A percentile compares a stretch with the other conserved stretches of the same genome.
phyloP scores from a whole-genome alignment of 2,329 filamentous ascomycete species.

The Xylariales sp. region DNA sequence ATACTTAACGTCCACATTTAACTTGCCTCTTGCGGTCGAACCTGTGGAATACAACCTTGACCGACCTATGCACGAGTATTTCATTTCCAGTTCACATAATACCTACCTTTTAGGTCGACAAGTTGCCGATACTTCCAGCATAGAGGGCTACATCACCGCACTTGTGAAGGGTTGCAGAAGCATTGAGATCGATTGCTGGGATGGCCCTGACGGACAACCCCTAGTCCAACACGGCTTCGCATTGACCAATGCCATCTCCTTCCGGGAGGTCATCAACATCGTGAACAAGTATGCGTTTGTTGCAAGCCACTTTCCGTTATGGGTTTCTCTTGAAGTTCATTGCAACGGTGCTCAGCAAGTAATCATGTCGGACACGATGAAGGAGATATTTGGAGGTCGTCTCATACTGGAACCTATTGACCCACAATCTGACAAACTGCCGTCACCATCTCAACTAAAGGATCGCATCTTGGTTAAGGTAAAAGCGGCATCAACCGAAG shows the following conservation, averaged over 20 bases:
- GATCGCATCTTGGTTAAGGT: slow-evolving; percentile 89
- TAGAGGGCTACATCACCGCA: slow-evolving; percentile 90
- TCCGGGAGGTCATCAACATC: slow-evolving; percentile 85
- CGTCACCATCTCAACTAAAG: slow-evolving; percentile 81
- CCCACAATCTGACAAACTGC: slow-evolving; percentile 63
- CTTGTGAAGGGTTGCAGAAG: slow-evolving; percentile 88
- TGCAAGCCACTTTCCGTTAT: slow-evolving; percentile 81
- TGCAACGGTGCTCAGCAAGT: slow-evolving; percentile 80
- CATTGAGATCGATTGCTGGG: slow-evolving; percentile 97
- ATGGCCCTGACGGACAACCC: slow-evolving; percentile 81
- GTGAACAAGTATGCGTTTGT: slow-evolving; percentile 94
- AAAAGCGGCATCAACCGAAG: slow-evolving; percentile 60
- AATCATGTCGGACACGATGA: slow-evolving; percentile 87
- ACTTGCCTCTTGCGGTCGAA: slow-evolving; percentile 60
- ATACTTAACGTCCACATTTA: slow-evolving; percentile 71
- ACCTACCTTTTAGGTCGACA: slow-evolving; percentile 93
- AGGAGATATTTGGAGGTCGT: slow-evolving; percentile 73
- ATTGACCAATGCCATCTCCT: slow-evolving; percentile 82
- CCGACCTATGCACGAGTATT: slow-evolving; percentile 91
- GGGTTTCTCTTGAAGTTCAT: slow-evolving; percentile 94
- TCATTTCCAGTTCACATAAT: slow-evolving; percentile 97
- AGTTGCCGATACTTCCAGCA: slow-evolving; percentile 83
- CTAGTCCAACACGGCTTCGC: slow-evolving; percentile 89
- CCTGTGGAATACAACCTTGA: slow-evolving; percentile 64
- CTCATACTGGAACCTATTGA: slow-evolving; percentile 75